phyloP scores from a whole-genome alignment of 345 rosid genomes.

The Linum lewisii region DNA sequence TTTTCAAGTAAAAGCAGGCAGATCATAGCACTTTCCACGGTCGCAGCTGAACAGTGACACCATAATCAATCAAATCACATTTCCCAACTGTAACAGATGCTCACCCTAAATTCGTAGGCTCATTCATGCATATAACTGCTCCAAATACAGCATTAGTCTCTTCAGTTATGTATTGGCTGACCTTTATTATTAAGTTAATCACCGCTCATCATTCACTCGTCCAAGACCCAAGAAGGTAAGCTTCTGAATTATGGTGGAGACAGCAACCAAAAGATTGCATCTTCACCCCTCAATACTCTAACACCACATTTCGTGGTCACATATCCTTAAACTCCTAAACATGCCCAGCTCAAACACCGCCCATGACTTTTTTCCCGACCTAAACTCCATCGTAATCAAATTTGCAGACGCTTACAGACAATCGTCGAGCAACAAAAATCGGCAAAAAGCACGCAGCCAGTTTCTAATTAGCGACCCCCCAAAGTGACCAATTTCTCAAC shows the following conservation, averaged over 20 bases:
- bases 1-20: too few relatives aligned
- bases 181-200: too few relatives aligned
- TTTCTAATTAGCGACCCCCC: too few relatives aligned
- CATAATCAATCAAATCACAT: too few relatives aligned
- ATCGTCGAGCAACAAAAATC: background rate
- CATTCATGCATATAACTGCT: background rate
- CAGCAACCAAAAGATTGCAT: background rate
- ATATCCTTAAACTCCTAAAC: background rate
- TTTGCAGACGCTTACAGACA: background rate
- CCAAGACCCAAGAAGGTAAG: background rate
- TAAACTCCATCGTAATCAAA: background rate
- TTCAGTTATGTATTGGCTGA: too few relatives aligned
- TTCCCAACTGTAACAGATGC: background rate
- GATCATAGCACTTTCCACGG: background rate
- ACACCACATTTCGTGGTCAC: background rate
- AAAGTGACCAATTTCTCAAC: background rate
- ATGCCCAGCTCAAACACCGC: background rate
- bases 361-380: background rate
- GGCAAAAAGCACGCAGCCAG: too few relatives aligned
- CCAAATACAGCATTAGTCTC: background rate
- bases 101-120: background rate
- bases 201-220: background rate
- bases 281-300: background rate
- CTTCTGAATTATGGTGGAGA: background rate
- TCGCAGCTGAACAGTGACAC: too few relatives aligned